Percentiles rank a stretch among this genome's conserved stretches.
Conservation (phyloP, 768 basidiomycete genomes). For the Tricholoma saponaceum region DNA sequence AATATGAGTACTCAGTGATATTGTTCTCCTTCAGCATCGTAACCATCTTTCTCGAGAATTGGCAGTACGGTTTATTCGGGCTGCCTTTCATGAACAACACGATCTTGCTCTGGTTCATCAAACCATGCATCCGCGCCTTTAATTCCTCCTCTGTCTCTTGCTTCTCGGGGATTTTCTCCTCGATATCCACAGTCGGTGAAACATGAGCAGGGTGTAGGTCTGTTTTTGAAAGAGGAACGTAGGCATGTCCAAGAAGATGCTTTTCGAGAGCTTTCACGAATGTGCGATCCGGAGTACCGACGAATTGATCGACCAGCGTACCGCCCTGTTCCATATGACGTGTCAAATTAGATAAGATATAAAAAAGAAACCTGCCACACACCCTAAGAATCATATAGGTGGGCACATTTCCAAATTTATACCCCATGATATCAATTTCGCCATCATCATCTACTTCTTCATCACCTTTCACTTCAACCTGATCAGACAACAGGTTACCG, state of each 20-base stretch:
- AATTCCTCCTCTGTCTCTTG: conserved; percentile 66
- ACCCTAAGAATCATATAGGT: conserved; percentile 80
- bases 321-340: conserved; percentile 61
- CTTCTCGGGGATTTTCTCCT: conserved; percentile 12
- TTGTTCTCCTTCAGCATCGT: conserved; percentile 58
- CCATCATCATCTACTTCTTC: conserved; percentile 89
- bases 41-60: conserved; percentile 78
- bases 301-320: conserved; percentile 70
- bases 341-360: neutral
- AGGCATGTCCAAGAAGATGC: conserved; percentile 36
- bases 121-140: conserved; percentile 48
- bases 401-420: conserved; percentile 59
- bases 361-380: conserved; percentile 13
- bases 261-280: conserved; percentile 61
- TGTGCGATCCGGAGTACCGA: conserved; percentile 71
- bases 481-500: conserved; percentile 28
- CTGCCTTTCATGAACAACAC: conserved; percentile 92
- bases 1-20: conserved; percentile 60
- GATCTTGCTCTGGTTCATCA: conserved; percentile 80
- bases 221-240: conserved; percentile 27
- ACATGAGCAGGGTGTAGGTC: conserved; percentile 35
- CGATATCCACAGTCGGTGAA: conserved; percentile 14
- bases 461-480: conserved; percentile 84
- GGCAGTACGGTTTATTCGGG: conserved; percentile 75
- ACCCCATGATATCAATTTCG: conserved; percentile 87